These are phyloP conservation scores for Aspergillus ochraceoroseus DNA, from an alignment of 2,329 filamentous ascomycete genomes.

Conservation along the genomic window DNA sequence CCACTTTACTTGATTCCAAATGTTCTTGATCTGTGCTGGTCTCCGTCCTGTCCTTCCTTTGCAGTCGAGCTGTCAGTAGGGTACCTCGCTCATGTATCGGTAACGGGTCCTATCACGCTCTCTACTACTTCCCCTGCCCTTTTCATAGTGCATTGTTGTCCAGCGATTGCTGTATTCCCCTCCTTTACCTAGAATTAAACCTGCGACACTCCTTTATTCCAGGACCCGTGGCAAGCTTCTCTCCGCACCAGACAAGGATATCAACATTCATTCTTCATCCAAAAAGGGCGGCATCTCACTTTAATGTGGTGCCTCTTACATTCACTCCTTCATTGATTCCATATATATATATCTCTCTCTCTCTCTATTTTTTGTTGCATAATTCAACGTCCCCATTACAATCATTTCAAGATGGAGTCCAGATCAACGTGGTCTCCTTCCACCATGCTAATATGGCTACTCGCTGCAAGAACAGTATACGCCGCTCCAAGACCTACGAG, in stretches of 20 bases:
- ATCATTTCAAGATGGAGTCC: constrained; percentile 20
- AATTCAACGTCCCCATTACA: neutral
- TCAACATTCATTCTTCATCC: too few species aligned
- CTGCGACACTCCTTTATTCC: too few species aligned
- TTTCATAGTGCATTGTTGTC: neutral
- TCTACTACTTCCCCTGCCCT: constrained; percentile 1
- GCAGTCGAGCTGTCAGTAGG: neutral
- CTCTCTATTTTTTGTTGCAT: too few species aligned
- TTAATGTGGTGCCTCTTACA: too few species aligned
- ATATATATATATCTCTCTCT: too few species aligned
- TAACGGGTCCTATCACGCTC: constrained; percentile 9
- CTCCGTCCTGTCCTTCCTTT: constrained; percentile 1
- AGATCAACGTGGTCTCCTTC: constrained; percentile 23
- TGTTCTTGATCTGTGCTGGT: constrained; percentile 1
- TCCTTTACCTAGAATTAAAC: too few species aligned
- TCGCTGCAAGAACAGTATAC: constrained; percentile 28
- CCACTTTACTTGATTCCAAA: constrained; percentile 12
- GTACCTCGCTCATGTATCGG: neutral
- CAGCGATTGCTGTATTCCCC: neutral
- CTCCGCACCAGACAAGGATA: too few species aligned
- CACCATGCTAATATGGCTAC: constrained; percentile 36
- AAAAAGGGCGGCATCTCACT: too few species aligned
- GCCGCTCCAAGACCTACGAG: constrained; percentile 25
- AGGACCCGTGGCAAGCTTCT: too few species aligned
- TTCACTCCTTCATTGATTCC: neutral